Percentiles rank a stretch among this genome's conserved stretches.
phyloP scores from a whole-genome alignment of 108 stramenopile genomes.

The Pseudonitzschia multiseries region DNA sequence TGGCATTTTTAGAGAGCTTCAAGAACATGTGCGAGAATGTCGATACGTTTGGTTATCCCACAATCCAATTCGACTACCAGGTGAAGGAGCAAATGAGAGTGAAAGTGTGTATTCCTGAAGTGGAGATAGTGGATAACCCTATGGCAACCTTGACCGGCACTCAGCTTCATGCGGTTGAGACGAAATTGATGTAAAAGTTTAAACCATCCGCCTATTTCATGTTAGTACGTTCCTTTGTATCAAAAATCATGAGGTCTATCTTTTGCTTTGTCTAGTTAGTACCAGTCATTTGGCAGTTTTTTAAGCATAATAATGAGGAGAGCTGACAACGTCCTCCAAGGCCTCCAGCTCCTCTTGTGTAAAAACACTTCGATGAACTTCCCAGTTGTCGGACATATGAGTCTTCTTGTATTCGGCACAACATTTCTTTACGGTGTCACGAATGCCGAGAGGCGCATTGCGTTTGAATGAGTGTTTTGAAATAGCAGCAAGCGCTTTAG shows the following conservation, averaged over 20 bases:
- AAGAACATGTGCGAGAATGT: constrained; percentile 15
- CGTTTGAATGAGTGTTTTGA: constrained; percentile 88
- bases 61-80: constrained; percentile 13
- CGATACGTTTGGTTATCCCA: constrained; percentile 17
- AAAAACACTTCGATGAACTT: constrained; percentile 71
- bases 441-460: constrained; percentile 74
- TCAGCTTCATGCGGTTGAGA: neutral
- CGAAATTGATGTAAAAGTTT: neutral
- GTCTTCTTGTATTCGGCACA: constrained; percentile 89
- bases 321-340: constrained; percentile 88
- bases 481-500: constrained; percentile 79
- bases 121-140: neutral
- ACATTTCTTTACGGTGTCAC: constrained; percentile 86
- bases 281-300: neutral
- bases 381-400: constrained; percentile 90
- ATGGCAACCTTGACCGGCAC: neutral
- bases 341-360: constrained; percentile 84
- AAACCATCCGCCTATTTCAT: neutral
- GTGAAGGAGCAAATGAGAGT: neutral
- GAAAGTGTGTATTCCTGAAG: neutral
- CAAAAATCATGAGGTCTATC: neutral
- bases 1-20: constrained; percentile 16
- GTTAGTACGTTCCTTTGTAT: neutral
- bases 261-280: neutral
- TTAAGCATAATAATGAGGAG: constrained; percentile 89